Evolutionary conservation across 139 green algal species (phyloP), one percentile per base, ranked within the genome.

Genomic region (Choricystis sp.): DNA sequence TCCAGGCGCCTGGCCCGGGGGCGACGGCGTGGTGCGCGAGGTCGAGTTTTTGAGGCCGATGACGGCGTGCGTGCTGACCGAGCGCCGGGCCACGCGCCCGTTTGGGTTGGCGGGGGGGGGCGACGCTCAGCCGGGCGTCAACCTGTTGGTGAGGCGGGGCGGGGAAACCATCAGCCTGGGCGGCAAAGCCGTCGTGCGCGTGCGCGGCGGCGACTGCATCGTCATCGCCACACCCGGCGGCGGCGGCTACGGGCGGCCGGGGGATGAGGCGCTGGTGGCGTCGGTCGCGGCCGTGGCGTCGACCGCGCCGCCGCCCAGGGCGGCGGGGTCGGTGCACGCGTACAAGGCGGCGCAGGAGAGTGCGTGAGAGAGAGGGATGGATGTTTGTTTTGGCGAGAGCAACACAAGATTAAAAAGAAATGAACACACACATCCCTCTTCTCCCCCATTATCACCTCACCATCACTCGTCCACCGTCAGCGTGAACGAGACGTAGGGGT

Each of bases 21-120:
- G 92, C 21, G 86, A 97, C 30, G 92, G 92, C 23, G 79, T 97
- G 14, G 66, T 89, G 0, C 74, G 92, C 19, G 88, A 95, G 80
- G 59, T 98, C 2, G 84, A 96, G 72, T 95, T 95, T 48, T 72
- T 95, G 60, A 70, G 82, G 20, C 83, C 81, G 1, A 69, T 97
- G 57, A 88, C 77, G 4, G 89, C 74, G 2, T 83, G 76, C 67
- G 91, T 97, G 61, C 74, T 97, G 29, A 90, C 81, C 0, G 90
- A 97, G 81, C 75, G 90, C 9, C 77, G 90, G 2, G 67, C 86
- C 0, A 52, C 81, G 26, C 62, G 65, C 49, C 90, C 90, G 0
- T 92, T 89, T 70, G 90, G 90, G 22, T 58, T 97, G 31, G 24
- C 77, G 56, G 87, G 90, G 0, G 90, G 90, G 5, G n/a, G 57